A percentile compares a stretch with the other conserved stretches of the same genome.
Evolutionary conservation across 2,329 filamentous ascomycete genomes (phyloP).

Genomic region (Sporothrix mexicana): DNA sequence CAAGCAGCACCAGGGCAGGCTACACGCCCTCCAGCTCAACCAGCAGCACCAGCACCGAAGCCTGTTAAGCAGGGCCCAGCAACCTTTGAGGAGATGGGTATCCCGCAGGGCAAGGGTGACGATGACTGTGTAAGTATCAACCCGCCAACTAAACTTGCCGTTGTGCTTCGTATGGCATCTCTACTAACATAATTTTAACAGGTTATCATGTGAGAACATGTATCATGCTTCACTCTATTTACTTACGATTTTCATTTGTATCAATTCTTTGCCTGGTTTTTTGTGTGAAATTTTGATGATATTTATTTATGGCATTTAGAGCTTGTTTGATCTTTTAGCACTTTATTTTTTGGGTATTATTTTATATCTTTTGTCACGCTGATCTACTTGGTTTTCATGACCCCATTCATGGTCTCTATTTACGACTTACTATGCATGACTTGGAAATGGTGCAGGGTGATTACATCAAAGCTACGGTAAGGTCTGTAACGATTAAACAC

Average conservation of each 20-base stretch:
- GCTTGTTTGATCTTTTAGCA: slow-evolving; percentile 15
- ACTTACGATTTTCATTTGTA: not conserved
- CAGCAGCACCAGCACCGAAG: slow-evolving; percentile 24
- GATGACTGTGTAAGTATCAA: slow-evolving; percentile 78
- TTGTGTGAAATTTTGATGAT: not conserved
- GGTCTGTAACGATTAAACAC: too few relatives aligned
- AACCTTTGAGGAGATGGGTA: slow-evolving; percentile 98
- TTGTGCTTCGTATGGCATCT: too few relatives aligned
- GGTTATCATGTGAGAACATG: slow-evolving; percentile 32
- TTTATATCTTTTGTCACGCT: slow-evolving; percentile 3
- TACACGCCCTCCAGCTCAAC: slow-evolving; percentile 24
- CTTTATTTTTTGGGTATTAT: not conserved
- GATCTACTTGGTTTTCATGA: not conserved
- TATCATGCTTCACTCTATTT: not conserved
- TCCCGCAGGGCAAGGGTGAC: slow-evolving; percentile 82
- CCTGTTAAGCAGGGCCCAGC: slow-evolving; percentile 72
- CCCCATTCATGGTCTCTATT: not conserved
- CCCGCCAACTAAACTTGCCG: not conserved
- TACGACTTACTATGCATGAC: not conserved
- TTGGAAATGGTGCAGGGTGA: not conserved
- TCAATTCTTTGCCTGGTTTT: slow-evolving; percentile 1
- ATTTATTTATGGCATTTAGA: slow-evolving; percentile 21
- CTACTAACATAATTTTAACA: slow-evolving; percentile 12
- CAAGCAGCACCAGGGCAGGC: slow-evolving; percentile 8
- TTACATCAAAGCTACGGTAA: not conserved